Percentiles rank a stretch among this genome's conserved stretches.
Evolutionary conservation across 140 eudicot genomes (phyloP).

Genomic region (Erigeron philadelphicus): DNA sequence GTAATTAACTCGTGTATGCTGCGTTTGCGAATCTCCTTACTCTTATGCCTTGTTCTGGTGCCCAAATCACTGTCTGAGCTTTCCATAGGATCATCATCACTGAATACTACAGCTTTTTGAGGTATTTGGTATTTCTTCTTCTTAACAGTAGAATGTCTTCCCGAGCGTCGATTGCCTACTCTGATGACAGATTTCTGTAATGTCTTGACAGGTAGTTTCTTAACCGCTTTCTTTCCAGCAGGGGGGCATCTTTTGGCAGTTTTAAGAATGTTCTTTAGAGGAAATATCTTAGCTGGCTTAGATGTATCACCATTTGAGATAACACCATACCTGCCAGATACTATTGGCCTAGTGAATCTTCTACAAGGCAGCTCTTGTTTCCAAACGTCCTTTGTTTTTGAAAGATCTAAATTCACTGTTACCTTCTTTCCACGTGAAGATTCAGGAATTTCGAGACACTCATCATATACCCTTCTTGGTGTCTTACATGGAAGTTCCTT

Average conservation of each 20-base stretch:
- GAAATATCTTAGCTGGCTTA: conserved; percentile 55
- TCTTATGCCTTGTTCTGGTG: conserved; percentile 32
- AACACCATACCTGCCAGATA: conserved; percentile 62
- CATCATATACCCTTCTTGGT: conserved; percentile 26
- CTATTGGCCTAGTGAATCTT: conserved; percentile 43
- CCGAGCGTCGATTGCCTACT: conserved; percentile 23
- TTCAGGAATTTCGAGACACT: conserved; percentile 31
- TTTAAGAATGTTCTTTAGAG: conserved; percentile 45
- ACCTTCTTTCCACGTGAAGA: conserved; percentile 34
- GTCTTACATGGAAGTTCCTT: conserved; percentile 23
- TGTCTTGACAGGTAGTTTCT: conserved; percentile 24
- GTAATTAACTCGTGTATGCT: conserved; percentile 46
- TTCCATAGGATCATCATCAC: conserved; percentile 27
- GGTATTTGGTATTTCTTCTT: conserved; percentile 15
- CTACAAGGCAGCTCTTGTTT: conserved; percentile 26
- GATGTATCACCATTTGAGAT: conserved; percentile 54
- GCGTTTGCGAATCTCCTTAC: conserved; percentile 50
- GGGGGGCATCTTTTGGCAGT: conserved; percentile 34
- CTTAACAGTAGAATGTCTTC: conserved; percentile 22
- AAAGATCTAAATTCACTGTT: conserved; percentile 24
- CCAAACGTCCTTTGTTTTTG: conserved; percentile 18
- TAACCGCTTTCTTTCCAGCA: conserved; percentile 29
- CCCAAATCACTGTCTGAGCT: conserved; percentile 22
- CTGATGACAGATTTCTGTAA: conserved; percentile 26
- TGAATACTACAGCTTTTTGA: conserved; percentile 22